Conservation (phyloP, 345 rosid genomes). For the Populus davidiana region DNA sequence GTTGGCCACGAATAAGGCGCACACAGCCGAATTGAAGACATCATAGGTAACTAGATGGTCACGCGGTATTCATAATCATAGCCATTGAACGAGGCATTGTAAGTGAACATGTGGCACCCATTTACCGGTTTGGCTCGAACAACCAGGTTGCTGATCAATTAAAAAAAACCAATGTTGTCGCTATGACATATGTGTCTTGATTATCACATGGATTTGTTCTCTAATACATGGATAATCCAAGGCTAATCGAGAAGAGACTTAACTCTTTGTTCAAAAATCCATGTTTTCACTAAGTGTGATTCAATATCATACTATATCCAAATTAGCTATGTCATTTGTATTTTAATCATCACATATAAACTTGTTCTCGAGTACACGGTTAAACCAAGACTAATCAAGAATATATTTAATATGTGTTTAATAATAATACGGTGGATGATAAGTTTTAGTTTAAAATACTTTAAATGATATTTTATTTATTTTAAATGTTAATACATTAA, state of each 20-base stretch:
- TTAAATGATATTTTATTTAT: no score
- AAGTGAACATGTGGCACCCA: neutral
- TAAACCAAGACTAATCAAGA: no score
- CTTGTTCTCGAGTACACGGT: neutral
- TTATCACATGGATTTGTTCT: no score
- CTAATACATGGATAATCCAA: no score
- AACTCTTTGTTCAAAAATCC: neutral
- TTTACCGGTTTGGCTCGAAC: neutral
- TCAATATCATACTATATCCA: neutral
- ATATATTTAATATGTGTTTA: no score
- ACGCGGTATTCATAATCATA: neutral
- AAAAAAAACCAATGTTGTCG: neutral
- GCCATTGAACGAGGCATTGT: neutral
- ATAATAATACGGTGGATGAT: no score
- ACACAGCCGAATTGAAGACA: neutral
- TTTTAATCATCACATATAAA: no score
- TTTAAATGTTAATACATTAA: no score
- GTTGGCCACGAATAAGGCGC: constrained; percentile 41
- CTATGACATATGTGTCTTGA: no score
- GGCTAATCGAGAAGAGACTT: no score
- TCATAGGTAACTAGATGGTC: neutral
- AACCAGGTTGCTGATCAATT: neutral
- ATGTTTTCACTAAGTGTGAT: neutral
- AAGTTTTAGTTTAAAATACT: no score
- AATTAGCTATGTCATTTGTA: no score